Base-by-base conservation (phyloP, 2,329 filamentous ascomycete species). In the Diaporthe batatas region DNA sequence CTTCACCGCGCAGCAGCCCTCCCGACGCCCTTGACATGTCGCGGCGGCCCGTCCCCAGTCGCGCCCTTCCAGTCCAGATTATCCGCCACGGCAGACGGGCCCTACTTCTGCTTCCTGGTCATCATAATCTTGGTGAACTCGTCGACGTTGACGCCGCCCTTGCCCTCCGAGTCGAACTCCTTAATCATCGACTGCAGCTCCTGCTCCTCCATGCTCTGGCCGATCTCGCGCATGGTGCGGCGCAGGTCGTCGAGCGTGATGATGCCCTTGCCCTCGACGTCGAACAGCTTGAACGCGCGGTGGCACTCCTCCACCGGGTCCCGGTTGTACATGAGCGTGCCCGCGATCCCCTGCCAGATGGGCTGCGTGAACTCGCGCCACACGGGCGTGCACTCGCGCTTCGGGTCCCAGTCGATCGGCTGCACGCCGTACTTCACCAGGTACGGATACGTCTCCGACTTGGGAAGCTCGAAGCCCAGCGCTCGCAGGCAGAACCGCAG, bases 171-270 rank as follows among this genome's bases (percentile, higher is more conserved):
- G 84, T 99, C 96, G 85, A 98, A 97, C 83, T 98, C 96, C 79
- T 98, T 95, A 84, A 99, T 96, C 96, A 99, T 99, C 76, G 95
- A 95, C 77, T 91, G 88, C 75, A 99, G 87, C 82, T 99, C 96
- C 79, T 97, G 93, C 79, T 99, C 96, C 77, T 96, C 94, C 77
- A 99, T 87, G 16, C 94, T 94, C 82, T 98, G 96, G 10, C 96
- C 96, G 76, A 99, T 86, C 81, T 98, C 96, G 78, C 94, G 90
- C 72, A 96, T 95, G 34, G 98, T 94, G 72, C 94, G 88, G 75
- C 94, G 88, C 83, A 99, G 85, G 84, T 98, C 96, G 74, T 96
- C 93, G 62, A 98, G 85, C 68, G 93, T 95, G 77, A 99, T 98
- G 76, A 93, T 91, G 8, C 96, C 96, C 84, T 98, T 97, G n/a